Evolutionary conservation across 345 rosid genomes (phyloP).

Genomic region (Adansonia digitata): DNA sequence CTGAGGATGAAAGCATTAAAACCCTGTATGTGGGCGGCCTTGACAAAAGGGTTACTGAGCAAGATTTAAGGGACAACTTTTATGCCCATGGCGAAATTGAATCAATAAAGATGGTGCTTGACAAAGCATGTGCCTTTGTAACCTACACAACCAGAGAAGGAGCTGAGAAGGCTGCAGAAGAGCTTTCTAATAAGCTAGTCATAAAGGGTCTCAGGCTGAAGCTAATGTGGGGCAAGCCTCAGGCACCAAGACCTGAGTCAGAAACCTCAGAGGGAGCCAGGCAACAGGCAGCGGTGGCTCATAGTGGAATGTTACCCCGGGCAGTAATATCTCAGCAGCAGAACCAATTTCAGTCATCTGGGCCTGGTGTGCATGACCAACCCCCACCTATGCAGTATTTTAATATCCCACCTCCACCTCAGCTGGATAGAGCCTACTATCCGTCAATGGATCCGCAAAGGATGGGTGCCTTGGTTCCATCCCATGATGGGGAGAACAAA

Average conservation of each 20-base stretch:
- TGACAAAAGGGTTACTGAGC: constrained; percentile 72
- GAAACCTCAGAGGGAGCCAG: constrained; percentile 63
- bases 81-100: constrained; percentile 93
- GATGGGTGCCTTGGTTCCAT: constrained; percentile 79
- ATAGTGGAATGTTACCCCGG: constrained; percentile 75
- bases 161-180: constrained; percentile 91
- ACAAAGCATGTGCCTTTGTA: constrained; percentile 87
- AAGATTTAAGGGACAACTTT: constrained; percentile 81
- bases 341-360: constrained; percentile 42
- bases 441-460: no score
- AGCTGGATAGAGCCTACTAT: constrained; percentile 63
- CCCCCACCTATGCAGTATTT: constrained; percentile 62
- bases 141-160: constrained; percentile 90
- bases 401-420: constrained; percentile 60
- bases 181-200: constrained; percentile 80
- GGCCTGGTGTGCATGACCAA: constrained; percentile 36
- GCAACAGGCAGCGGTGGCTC: constrained; percentile 64
- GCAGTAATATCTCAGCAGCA: constrained; percentile 87
- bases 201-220: constrained; percentile 85
- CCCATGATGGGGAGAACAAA: constrained; percentile 73
- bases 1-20: constrained; percentile 85
- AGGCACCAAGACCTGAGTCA: constrained; percentile 67
- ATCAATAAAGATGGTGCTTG: constrained; percentile 71
- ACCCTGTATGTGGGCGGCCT: constrained; percentile 91
- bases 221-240: constrained; percentile 94